These are phyloP conservation scores for Laguncularia racemosa DNA, from an alignment of 345 rosid genomes.

Conservation along the genomic window DNA sequence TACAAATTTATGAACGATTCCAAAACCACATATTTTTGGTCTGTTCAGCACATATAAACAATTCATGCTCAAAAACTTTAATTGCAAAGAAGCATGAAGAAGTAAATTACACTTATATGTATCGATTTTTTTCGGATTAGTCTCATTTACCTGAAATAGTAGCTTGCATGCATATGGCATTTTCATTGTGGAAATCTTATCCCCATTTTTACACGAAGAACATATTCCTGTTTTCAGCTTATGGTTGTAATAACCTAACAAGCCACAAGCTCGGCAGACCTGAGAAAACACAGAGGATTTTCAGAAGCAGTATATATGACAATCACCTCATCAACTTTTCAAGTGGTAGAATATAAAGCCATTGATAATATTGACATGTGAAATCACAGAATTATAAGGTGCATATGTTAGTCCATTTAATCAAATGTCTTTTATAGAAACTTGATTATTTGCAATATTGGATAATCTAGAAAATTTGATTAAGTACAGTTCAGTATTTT, in stretches of 20 bases:
- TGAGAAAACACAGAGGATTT: conserved; percentile 18
- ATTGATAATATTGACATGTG: no score
- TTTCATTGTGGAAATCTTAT: conserved; percentile 70
- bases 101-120: neutral
- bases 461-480: no score
- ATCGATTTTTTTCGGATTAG: neutral
- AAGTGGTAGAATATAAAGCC: no score
- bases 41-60: no score
- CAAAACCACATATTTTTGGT: no score
- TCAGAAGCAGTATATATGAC: neutral
- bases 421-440: no score
- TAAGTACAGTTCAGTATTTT: no score
- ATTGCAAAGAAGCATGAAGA: neutral
- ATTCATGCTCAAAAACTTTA: neutral
- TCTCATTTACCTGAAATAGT: conserved; percentile 54
- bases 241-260: conserved; percentile 79
- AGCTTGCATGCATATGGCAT: conserved; percentile 97
- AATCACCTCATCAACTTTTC: no score
- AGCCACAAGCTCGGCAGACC: conserved; percentile 87
- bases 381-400: no score
- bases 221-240: conserved; percentile 72
- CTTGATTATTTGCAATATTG: no score
- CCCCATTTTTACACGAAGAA: conserved; percentile 74
- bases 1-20: no score
- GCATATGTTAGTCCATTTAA: no score